Base-by-base conservation (phyloP, 495 filamentous ascomycete genomes). In the Aspergillus sclerotioniger region DNA sequence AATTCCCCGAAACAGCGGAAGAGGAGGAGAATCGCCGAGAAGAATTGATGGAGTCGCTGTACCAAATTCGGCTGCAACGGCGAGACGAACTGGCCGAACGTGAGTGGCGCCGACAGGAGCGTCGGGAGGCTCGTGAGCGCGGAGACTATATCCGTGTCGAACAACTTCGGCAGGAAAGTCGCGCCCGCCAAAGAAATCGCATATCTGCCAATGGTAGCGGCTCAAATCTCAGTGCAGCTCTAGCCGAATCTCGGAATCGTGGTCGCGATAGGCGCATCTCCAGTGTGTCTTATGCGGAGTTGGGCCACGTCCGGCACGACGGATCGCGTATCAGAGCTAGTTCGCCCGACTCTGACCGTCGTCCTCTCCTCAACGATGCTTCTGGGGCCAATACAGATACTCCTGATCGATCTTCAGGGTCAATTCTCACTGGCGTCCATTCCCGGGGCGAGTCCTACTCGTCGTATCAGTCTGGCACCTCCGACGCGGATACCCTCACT, bases 41-140 rank as follows among this genome's bases (percentile, higher is more conserved):
- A 55, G 85, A 89, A 32, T 88, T 98, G 65, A 98, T 98, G 94
- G 89, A 92, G 46, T 81, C 89, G 8, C 70, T 98, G 21, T 98
- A 96, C 72, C 90, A 96, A 66, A 90, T 98, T 46, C 90, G 94
- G 21, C 70, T 88, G 3, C 84, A 90, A 16, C 84, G 94, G 45
- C 85, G 92, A 33, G 78, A 80, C 41, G 89, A 96, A 68, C 78
- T 84, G 32, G 83, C 84, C 6, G 91, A 91, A 51, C 85, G 92
- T 6, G 90, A 96, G 54, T 82, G 87, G 54, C 81, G 90, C 31
- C 76, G 87, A 37, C 80, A 81, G 51, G 71, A 82, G 59, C 73
- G 88, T 39, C 76, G 82, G 48, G 86, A 90, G 62, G 91, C 91
- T 3, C 83, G 89, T 50, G 82, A 81, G 32, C 76, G 84, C 32